phyloP scores from a whole-genome alignment of 2,329 filamentous ascomycete genomes.

The Aspergillus clavatus region DNA sequence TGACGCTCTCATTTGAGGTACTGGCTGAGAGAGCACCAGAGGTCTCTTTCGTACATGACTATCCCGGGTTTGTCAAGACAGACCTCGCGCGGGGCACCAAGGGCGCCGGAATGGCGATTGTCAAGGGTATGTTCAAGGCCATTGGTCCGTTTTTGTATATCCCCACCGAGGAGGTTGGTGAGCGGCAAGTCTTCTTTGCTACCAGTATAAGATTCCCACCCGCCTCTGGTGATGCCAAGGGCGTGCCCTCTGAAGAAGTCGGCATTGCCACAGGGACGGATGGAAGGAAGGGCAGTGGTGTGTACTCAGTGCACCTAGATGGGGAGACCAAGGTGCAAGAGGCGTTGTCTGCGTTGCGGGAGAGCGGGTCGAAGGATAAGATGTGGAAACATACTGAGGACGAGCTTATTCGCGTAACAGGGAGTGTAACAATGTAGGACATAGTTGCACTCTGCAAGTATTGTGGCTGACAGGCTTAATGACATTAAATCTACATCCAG shows the following conservation, averaged over 20 bases:
- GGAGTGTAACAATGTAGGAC: not conserved
- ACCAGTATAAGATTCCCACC: not conserved
- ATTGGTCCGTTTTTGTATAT: not conserved
- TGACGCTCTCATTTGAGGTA: not conserved
- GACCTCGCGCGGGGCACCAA: not conserved
- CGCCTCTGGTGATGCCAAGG: not conserved
- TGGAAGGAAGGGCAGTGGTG: not conserved
- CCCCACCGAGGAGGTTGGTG: not conserved
- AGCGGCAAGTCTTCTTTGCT: not conserved
- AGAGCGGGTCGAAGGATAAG: not conserved
- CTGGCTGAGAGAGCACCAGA: not conserved
- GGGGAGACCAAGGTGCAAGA: not conserved
- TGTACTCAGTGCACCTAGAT: not conserved
- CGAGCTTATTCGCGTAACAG: not conserved
- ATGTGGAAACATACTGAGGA: not conserved
- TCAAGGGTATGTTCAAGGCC: not conserved
- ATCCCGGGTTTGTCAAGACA: not conserved
- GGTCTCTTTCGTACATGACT: not conserved
- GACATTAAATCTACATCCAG: not conserved
- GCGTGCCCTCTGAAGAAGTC: not conserved
- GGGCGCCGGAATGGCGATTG: not conserved
- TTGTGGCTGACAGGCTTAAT: not conserved
- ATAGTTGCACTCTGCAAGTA: not conserved
- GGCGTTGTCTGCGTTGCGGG: not conserved
- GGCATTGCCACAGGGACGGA: not conserved